Evolutionary conservation across 148 eudicot genomes (phyloP).

Genomic region (Silene latifolia): DNA sequence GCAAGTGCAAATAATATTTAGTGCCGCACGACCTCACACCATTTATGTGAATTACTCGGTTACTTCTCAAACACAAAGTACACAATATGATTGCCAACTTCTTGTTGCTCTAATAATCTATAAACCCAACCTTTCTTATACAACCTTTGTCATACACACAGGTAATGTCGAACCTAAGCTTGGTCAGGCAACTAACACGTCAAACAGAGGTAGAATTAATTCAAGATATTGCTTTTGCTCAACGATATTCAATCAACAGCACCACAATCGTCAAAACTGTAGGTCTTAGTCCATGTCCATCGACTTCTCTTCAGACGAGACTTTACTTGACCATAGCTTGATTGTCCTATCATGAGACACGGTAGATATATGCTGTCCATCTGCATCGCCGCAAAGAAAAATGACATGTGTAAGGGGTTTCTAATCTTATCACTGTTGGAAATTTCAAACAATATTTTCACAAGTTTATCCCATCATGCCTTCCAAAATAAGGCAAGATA

Average conservation of each 20-base stretch:
- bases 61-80: too few relatives aligned
- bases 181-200: background rate
- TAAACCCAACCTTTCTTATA: background rate
- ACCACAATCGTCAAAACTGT: background rate
- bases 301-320: slow-evolving; percentile 43
- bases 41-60: background rate
- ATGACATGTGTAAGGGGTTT: background rate
- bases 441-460: background rate
- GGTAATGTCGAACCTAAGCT: too few relatives aligned
- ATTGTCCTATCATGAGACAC: slow-evolving; percentile 87
- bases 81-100: background rate
- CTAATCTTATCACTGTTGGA: background rate
- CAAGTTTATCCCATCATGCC: background rate
- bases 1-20: background rate
- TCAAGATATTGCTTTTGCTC: background rate
- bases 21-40: background rate
- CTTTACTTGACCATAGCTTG: slow-evolving; percentile 72
- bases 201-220: background rate
- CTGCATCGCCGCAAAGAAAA: slow-evolving; percentile 39
- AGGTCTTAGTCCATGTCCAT: slow-evolving; percentile 71
- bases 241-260: background rate
- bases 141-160: background rate
- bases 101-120: background rate
- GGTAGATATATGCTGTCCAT: slow-evolving; percentile 72
- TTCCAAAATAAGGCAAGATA: background rate